Percentiles rank a stretch among this genome's conserved stretches.
Conservation (phyloP, 1,139 yeast species). For the Wickerhamomyces sp. region DNA sequence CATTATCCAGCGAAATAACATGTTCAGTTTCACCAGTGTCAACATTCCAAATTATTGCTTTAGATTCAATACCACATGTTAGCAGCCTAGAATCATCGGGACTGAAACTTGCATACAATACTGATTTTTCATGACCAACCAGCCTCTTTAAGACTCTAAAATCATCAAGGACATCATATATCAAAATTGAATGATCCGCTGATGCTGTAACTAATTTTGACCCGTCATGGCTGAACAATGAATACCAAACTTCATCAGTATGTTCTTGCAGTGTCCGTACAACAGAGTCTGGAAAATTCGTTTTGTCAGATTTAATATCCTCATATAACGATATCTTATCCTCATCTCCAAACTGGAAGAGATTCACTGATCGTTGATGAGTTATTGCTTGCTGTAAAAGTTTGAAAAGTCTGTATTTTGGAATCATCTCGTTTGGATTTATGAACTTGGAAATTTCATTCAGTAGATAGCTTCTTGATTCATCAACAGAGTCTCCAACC, state of each 20-base stretch:
- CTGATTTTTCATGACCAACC: constrained; percentile 51
- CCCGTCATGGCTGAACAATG: constrained; percentile 76
- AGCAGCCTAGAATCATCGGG: constrained; percentile 57
- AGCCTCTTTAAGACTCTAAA: constrained; percentile 41
- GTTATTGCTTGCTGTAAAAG: constrained; percentile 48
- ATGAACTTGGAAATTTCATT: constrained; percentile 39
- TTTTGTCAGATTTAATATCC: constrained; percentile 25
- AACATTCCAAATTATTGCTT: constrained; percentile 61
- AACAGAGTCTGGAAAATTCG: constrained; percentile 45
- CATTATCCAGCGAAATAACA: constrained; percentile 14
- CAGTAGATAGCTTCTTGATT: constrained; percentile 39
- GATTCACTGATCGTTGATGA: constrained; percentile 39
- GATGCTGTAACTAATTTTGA: constrained; percentile 71
- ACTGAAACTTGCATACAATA: constrained; percentile 68
- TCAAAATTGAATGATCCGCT: constrained; percentile 56
- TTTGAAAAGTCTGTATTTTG: constrained; percentile 45
- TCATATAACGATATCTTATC: constrained; percentile 22
- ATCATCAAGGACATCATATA: constrained; percentile 59
- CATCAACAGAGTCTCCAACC: constrained; percentile 31
- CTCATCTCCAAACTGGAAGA: constrained; percentile 30
- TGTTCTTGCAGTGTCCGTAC: constrained; percentile 45
- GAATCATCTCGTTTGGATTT: constrained; percentile 48
- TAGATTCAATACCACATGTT: constrained; percentile 62
- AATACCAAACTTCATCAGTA: constrained; percentile 78
- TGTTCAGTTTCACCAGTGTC: constrained; percentile 27